Evolutionary conservation across 352 stramenopile species (phyloP).

Genomic region (Phytophthora capsici): DNA sequence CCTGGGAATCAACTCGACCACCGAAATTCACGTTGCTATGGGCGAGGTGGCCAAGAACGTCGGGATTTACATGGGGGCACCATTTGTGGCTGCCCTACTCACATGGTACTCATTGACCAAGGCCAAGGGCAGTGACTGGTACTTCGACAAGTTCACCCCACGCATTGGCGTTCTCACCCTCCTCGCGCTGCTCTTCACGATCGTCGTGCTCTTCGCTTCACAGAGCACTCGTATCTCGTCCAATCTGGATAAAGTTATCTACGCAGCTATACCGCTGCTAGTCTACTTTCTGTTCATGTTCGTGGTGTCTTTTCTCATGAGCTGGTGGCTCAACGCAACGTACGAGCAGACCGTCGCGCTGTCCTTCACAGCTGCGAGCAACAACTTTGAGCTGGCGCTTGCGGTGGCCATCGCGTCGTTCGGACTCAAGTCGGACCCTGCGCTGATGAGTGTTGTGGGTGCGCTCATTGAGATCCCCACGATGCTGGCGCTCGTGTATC

Average conservation of each 20-base stretch:
- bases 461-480: constrained; percentile 77
- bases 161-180: constrained; percentile 59
- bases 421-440: constrained; percentile 72
- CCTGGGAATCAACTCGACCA: constrained; percentile 47
- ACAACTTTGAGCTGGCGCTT: constrained; percentile 81
- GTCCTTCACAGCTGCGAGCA: constrained; percentile 75
- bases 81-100: constrained; percentile 45
- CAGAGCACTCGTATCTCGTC: constrained; percentile 65
- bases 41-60: constrained; percentile 60
- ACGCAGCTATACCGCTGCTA: constrained; percentile 59
- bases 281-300: constrained; percentile 74
- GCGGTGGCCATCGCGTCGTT: constrained; percentile 71
- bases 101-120: constrained; percentile 49
- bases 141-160: constrained; percentile 51
- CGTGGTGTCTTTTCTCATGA: constrained; percentile 47
- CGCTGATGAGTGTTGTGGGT: constrained; percentile 71
- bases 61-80: constrained; percentile 64
- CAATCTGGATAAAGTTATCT: constrained; percentile 62
- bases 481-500: constrained; percentile 65
- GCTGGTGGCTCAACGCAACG: constrained; percentile 36
- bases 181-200: constrained; percentile 61
- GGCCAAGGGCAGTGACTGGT: constrained; percentile 46
- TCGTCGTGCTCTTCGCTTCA: constrained; percentile 73
- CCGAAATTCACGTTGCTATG: constrained; percentile 48
- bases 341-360: constrained; percentile 53